Percentiles rank a stretch among this genome's conserved stretches.
Conservation (phyloP, 2,329 filamentous ascomycete species). For the Pseudogymnoascus sp. region DNA sequence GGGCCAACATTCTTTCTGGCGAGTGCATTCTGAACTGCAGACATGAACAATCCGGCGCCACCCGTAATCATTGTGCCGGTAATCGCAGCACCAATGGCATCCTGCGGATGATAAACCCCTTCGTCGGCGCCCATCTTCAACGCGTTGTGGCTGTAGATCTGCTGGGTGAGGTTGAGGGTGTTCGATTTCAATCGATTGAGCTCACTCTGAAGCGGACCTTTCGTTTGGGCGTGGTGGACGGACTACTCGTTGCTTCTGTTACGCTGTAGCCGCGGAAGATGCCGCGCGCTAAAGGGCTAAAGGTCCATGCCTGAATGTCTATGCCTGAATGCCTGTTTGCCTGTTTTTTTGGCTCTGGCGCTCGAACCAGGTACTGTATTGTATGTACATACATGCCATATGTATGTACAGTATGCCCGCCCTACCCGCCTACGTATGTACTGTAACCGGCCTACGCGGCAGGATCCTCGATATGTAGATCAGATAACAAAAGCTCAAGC, state of each 20-base stretch:
- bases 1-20: constrained; percentile 73
- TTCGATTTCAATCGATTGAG: constrained; percentile 1
- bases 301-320: not conserved
- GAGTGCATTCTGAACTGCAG: constrained; percentile 80
- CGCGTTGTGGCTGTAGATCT: constrained; percentile 5
- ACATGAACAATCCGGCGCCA: constrained; percentile 59
- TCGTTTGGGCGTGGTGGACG: not conserved
- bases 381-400: not conserved
- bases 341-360: not conserved
- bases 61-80: constrained; percentile 58
- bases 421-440: not conserved
- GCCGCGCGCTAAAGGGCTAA: not conserved
- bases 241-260: not conserved
- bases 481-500: not conserved
- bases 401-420: not conserved
- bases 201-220: constrained; percentile 3
- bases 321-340: too few relatives aligned
- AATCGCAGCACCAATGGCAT: constrained; percentile 61
- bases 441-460: not conserved
- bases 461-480: not conserved
- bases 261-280: constrained; percentile 6
- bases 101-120: constrained; percentile 58
- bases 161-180: not conserved
- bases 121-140: constrained; percentile 40
- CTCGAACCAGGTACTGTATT: not conserved